phyloP scores from a whole-genome alignment of 257 asterid species.

The Solanum sparsipilum region DNA sequence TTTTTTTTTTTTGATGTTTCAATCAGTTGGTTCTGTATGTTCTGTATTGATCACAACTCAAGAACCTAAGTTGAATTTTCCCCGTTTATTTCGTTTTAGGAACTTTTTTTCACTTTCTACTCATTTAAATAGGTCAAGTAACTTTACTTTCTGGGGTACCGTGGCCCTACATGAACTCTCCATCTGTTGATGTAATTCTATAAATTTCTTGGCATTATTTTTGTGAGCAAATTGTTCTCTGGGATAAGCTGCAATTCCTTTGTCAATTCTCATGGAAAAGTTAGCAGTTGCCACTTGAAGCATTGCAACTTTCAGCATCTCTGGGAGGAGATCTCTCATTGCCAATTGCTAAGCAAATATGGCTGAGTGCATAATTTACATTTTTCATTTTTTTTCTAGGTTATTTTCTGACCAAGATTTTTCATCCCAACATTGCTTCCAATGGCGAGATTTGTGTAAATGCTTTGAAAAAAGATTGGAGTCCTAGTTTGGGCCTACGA shows the following conservation, averaged over 20 bases:
- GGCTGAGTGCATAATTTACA: neutral
- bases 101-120: neutral
- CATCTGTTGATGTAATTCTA: neutral
- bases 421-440: slow-evolving; percentile 82
- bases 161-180: neutral
- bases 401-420: slow-evolving; percentile 84
- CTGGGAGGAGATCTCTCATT: neutral
- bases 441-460: slow-evolving; percentile 93
- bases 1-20: neutral
- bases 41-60: neutral
- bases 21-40: neutral
- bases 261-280: neutral
- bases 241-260: neutral
- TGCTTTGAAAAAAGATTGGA: slow-evolving; percentile 97
- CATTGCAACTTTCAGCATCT: neutral
- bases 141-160: neutral
- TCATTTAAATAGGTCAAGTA: neutral
- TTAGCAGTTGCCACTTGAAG: neutral
- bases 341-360: neutral
- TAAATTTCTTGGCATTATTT: neutral
- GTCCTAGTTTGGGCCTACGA: slow-evolving; percentile 77
- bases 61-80: neutral
- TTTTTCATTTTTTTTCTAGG: slow-evolving; percentile 22
- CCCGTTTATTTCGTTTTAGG: neutral
- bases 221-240: neutral